phyloP scores from a whole-genome alignment of 257 asterid genomes.

The Petunia secreta region DNA sequence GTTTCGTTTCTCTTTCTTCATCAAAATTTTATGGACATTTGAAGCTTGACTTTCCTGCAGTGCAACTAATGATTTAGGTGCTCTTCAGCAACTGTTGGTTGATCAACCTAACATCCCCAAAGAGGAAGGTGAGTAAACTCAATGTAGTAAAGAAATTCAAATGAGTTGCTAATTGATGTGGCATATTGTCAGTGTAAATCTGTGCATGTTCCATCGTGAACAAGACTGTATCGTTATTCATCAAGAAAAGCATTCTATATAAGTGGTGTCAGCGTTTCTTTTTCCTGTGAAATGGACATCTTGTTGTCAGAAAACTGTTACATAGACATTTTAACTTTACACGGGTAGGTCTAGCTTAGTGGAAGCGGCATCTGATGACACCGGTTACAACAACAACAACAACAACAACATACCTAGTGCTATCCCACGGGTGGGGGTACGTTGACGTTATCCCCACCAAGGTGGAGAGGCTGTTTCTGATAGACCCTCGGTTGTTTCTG shows the following conservation, averaged over 20 bases:
- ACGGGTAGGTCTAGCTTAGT: too few species aligned
- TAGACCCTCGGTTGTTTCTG: too few species aligned
- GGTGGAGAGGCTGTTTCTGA: too few species aligned
- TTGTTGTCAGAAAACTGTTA: conserved; percentile 7
- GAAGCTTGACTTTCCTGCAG: conserved; percentile 43
- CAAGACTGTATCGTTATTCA: background rate
- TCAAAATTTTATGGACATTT: conserved; percentile 3
- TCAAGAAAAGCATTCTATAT: background rate
- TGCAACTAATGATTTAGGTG: conserved; percentile 55
- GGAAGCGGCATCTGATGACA: too few species aligned
- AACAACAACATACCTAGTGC: too few species aligned
- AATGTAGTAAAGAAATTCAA: background rate
- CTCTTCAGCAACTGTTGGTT: conserved; percentile 63
- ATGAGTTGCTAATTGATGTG: background rate
- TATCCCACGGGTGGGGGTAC: too few species aligned
- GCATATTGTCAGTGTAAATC: background rate
- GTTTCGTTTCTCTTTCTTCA: background rate
- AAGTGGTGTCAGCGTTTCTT: background rate
- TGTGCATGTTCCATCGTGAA: background rate
- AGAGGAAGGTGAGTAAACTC: conserved; percentile 62
- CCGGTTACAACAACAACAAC: too few species aligned
- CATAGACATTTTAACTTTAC: background rate
- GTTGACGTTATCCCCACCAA: too few species aligned
- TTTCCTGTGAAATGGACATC: conserved; percentile 3
- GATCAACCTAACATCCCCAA: conserved; percentile 85